Evolutionary conservation across 2,329 filamentous ascomycete genomes (phyloP).

Genomic region (Aphanocladium album): DNA sequence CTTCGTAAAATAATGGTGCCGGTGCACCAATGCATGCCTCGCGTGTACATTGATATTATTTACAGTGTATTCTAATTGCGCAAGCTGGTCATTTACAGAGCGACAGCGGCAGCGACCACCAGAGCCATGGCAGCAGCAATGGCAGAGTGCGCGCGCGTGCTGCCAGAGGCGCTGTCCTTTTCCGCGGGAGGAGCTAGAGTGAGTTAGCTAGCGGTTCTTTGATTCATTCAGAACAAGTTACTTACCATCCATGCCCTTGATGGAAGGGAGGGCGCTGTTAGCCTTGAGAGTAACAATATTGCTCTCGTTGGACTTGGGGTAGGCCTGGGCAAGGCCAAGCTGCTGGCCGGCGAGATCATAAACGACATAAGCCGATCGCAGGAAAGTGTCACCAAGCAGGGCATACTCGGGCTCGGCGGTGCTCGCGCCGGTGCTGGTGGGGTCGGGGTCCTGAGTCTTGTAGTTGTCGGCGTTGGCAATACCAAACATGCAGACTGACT

Average conservation of each 20-base stretch:
- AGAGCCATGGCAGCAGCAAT: constrained; percentile 9
- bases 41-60: constrained; percentile 1
- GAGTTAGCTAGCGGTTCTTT: not conserved
- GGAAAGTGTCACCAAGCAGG: constrained; percentile 55
- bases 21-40: not conserved
- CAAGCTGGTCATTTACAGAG: not conserved
- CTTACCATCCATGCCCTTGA: constrained; percentile 39
- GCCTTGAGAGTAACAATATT: constrained; percentile 42
- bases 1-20: not conserved
- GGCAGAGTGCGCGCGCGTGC: not conserved
- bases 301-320: constrained; percentile 39
- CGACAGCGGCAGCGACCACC: constrained; percentile 15
- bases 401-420: constrained; percentile 29
- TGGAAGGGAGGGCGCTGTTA: constrained; percentile 35
- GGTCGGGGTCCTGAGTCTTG: constrained; percentile 16
- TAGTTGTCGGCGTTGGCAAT: constrained; percentile 40
- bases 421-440: constrained; percentile 13
- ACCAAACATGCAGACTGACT: constrained; percentile 49
- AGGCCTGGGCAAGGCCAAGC: constrained; percentile 49
- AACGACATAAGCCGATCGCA: constrained; percentile 53
- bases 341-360: constrained; percentile 48
- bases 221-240: constrained; percentile 19
- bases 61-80: not conserved
- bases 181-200: not conserved
- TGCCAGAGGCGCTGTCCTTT: constrained; percentile 5